phyloP scores from a whole-genome alignment of 768 basidiomycete species.

The Podaxis sp. region DNA sequence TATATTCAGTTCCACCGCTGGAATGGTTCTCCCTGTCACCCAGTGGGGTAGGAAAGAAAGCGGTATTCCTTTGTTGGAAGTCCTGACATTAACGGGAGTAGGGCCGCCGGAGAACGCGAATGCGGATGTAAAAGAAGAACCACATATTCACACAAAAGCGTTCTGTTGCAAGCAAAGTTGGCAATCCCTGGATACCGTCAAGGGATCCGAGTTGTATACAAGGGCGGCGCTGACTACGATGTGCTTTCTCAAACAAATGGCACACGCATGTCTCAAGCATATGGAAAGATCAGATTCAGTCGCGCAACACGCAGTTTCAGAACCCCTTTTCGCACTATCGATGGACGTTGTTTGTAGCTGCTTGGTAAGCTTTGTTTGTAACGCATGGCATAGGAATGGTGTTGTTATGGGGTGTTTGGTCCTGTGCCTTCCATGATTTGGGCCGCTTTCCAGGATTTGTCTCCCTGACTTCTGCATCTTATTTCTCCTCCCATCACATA shows the following conservation, averaged over 20 bases:
- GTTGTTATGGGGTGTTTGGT: conserved; percentile 33
- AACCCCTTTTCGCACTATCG: neutral
- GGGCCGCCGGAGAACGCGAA: neutral
- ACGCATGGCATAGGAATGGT: conserved; percentile 39
- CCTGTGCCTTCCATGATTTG: conserved; percentile 34
- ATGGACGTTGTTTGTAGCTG: conserved; percentile 12
- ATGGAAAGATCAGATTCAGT: neutral
- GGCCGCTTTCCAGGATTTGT: conserved; percentile 29
- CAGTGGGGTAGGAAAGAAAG: too few relatives aligned
- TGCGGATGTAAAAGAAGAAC: neutral
- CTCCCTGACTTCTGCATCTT: conserved; percentile 19
- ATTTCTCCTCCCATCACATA: conserved; percentile 26
- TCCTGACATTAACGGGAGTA: neutral
- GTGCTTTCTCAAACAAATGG: neutral
- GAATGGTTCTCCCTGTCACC: neutral
- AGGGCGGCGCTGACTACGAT: neutral
- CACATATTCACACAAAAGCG: neutral
- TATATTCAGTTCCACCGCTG: neutral
- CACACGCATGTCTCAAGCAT: neutral
- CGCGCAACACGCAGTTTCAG: neutral
- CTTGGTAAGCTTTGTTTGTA: conserved; percentile 31
- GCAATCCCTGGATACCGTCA: neutral
- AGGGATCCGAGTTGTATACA: neutral
- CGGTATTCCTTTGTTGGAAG: neutral
- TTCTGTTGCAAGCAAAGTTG: neutral